A percentile compares a stretch with the other conserved stretches of the same genome.
Evolutionary conservation across 75 land plant genomes (phyloP).

Genomic region (Sequoia sempervirens): DNA sequence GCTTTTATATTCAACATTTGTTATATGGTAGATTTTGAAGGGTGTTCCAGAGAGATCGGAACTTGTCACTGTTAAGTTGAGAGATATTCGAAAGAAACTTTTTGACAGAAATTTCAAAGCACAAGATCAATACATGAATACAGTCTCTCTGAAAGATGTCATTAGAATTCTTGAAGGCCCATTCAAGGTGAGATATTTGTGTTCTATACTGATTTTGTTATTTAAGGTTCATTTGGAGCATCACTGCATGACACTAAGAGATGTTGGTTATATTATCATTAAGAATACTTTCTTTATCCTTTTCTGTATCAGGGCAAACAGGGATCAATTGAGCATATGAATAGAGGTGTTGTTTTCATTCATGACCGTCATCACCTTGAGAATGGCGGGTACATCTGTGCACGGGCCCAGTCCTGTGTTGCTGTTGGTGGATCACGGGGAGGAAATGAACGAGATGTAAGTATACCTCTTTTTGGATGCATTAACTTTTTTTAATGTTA

Average conservation of each 20-base stretch:
- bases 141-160: constrained; percentile 72
- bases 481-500: background rate
- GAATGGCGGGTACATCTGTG: constrained; percentile 94
- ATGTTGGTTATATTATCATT: background rate
- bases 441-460: constrained; percentile 45
- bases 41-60: constrained; percentile 87
- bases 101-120: constrained; percentile 57
- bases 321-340: constrained; percentile 91
- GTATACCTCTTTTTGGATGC: background rate
- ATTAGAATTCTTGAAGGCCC: constrained; percentile 88
- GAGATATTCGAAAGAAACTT: constrained; percentile 76
- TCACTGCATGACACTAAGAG: background rate
- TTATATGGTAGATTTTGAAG: constrained; percentile 63
- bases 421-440: constrained; percentile 74
- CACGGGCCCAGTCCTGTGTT: constrained; percentile 60
- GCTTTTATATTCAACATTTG: background rate
- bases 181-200: constrained; percentile 43
- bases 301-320: constrained; percentile 67
- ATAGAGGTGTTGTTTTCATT: constrained; percentile 71
- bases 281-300: background rate
- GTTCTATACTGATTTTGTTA: background rate
- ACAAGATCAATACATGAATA: constrained; percentile 65
- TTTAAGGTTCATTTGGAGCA: background rate
- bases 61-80: constrained; percentile 57
- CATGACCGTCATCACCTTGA: constrained; percentile 93